phyloP scores from a whole-genome alignment of 495 filamentous ascomycete species.

The Podospora conica region DNA sequence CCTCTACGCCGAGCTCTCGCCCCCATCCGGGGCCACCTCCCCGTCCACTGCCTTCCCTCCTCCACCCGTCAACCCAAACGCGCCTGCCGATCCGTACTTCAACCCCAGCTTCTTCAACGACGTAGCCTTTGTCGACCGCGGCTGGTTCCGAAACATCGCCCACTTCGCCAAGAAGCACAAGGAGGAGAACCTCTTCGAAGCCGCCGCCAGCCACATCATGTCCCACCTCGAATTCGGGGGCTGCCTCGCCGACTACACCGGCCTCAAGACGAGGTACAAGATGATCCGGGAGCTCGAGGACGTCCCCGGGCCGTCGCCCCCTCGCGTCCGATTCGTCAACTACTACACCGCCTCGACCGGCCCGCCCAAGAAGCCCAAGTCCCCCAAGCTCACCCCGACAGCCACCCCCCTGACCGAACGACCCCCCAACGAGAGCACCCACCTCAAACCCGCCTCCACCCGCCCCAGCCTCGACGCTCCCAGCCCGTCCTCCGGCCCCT shows the following conservation, averaged over 20 bases:
- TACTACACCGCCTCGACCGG: slow-evolving; percentile 87
- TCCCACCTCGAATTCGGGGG: slow-evolving; percentile 80
- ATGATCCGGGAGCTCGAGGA: slow-evolving; percentile 64
- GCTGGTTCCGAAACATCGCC: slow-evolving; percentile 57
- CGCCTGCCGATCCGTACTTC: slow-evolving; percentile 53
- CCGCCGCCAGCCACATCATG: slow-evolving; percentile 64
- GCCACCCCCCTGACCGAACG: neutral
- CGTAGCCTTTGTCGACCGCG: slow-evolving; percentile 54
- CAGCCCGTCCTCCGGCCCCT: slow-evolving; percentile 5
- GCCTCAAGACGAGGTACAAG: slow-evolving; percentile 63
- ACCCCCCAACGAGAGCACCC: neutral
- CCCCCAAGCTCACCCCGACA: neutral
- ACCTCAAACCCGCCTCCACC: slow-evolving; percentile 5
- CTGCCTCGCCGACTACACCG: slow-evolving; percentile 68
- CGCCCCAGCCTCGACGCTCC: slow-evolving; percentile 6
- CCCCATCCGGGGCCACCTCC: slow-evolving; percentile 24
- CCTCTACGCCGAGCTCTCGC: slow-evolving; percentile 29
- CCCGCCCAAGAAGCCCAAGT: slow-evolving; percentile 39
- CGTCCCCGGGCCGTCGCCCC: slow-evolving; percentile 21
- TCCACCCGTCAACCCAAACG: slow-evolving; percentile 10
- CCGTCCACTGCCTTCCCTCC: slow-evolving; percentile 15
- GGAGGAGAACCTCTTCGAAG: slow-evolving; percentile 57
- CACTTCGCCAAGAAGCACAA: slow-evolving; percentile 78
- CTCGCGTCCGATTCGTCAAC: slow-evolving; percentile 70
- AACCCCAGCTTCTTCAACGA: slow-evolving; percentile 73